Conservation (phyloP, 305 asterid species). For the Solanum chacoense region DNA sequence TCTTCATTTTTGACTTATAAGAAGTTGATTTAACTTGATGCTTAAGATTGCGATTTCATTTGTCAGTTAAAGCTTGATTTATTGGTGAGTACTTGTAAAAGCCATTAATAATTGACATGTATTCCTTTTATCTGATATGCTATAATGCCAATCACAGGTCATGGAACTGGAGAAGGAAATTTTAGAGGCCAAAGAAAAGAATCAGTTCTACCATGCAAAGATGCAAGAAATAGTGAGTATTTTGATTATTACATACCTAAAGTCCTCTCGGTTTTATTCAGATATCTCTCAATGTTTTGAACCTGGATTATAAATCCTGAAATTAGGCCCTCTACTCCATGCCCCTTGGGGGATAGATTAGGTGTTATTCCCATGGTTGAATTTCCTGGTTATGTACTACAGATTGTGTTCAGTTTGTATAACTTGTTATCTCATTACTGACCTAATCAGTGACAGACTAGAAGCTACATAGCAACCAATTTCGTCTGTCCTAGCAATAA, state of each 20-base stretch:
- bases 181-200: slow-evolving; percentile 73
- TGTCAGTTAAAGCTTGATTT: neutral
- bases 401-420: neutral
- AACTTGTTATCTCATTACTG: neutral
- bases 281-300: neutral
- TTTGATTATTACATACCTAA: neutral
- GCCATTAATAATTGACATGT: neutral
- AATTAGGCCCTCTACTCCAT: neutral
- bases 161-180: slow-evolving; percentile 93
- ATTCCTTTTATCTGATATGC: neutral
- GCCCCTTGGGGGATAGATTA: neutral
- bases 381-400: neutral
- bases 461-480: neutral
- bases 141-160: slow-evolving; percentile 43
- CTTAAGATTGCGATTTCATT: neutral
- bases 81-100: neutral
- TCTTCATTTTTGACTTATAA: neutral
- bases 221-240: slow-evolving; percentile 97
- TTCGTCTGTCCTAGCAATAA: neutral
- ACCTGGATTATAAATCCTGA: neutral
- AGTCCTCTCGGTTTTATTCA: neutral
- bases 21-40: neutral
- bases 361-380: neutral
- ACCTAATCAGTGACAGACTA: neutral
- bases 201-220: slow-evolving; percentile 74